Evolutionary conservation across 306 rosid genomes (phyloP), one percentile per base, ranked within the genome.

Genomic region (Benincasa hispida): DNA sequence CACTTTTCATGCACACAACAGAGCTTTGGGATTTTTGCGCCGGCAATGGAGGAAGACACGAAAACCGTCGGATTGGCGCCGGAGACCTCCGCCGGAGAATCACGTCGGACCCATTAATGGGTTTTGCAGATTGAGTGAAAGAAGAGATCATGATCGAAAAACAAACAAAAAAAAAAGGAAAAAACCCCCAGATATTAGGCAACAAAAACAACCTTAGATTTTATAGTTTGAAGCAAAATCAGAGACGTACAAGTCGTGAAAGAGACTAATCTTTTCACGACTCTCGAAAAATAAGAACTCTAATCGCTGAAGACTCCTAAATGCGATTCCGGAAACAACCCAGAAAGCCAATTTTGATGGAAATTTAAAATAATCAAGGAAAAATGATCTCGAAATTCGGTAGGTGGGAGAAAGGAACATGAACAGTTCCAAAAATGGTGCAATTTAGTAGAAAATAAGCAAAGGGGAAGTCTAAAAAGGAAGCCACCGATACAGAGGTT

Each of bases 81-180:
- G 51, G 72, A 21, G 8, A 82, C 9, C 75, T 78, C 18, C 61
- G 74, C 78, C 86, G 78, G 45, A 77, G 12, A 65, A 73, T 41
- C 8, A 84, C 21, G 13, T 82, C 83, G 47, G 79, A 80, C 61
- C 84, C 84, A 72, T 30, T 48, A 8, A 75, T 78, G 37, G 79
- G 10, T 19, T 79, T 34, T 11, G 72, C 60, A 22, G 81, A 74
- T 27, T 80, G 87, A 55, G 73, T 84, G 78, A 66, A 81, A 1
- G 87, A 78, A 82, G 82, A 84, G 76, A 84, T 87, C 90, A 87
- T 87, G 75, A 77, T 80, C 76, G 8, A 1, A 66, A 61, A 75
- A 45, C 1, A 78, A 42, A 41, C 10, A 1, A 34, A 63, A 79
- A 78, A 42, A n/a, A n/a, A n/a, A n/a, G n/a, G n/a, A n/a, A n/a